Base-by-base conservation (phyloP, 2,329 filamentous ascomycete species). In the Colletotrichum liaoningense region DNA sequence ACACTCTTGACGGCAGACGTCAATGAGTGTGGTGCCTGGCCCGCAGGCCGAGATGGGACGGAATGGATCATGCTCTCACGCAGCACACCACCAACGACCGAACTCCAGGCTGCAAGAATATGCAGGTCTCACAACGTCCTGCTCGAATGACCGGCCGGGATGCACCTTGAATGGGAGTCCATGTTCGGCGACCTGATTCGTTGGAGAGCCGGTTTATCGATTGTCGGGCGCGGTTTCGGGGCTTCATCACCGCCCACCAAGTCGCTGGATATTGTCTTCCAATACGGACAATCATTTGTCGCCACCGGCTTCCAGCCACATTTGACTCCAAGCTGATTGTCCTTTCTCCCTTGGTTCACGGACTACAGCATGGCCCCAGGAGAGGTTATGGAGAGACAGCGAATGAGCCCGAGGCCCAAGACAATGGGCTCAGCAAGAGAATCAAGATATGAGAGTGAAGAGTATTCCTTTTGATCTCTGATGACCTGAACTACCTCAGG, bases 101-200 rank as follows among this genome's bases (percentile, higher is more conserved):
- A 35, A 65, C 22, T 49, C 28, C 55, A 57, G 54, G 35, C 56
- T 65, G 55, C 35, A 69, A 38, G 24, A 65, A 49, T 66, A 73
- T 70, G 70, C 67, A 73, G 70, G 70, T 73, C 70, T 73, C 67
- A 73, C 67, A 65, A 56, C 59, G 33, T 56, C 7, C 33, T 73
- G 70, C 35, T 35, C 67, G 42, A 73, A 60, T 73, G 70, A 70
- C 56, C 70, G 46, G 24, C 35, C 30, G 22, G 26, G 30, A 38
- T 49, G 55, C 70, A 73, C 67, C 67, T 60, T 62, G 56, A 60
- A 28, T 24, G 24, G 60, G 46, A 73, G 56, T 33, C 55, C 26
- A 12, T 38, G 12, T 62, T 33, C 42, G 14, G 55, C 42, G 19
- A n/a, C 52, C 30, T 69, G 59, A 64, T 72, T 72, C 66, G 66